phyloP scores from a whole-genome alignment of 2,329 filamentous ascomycete genomes.

The Penicillium nordicum region DNA sequence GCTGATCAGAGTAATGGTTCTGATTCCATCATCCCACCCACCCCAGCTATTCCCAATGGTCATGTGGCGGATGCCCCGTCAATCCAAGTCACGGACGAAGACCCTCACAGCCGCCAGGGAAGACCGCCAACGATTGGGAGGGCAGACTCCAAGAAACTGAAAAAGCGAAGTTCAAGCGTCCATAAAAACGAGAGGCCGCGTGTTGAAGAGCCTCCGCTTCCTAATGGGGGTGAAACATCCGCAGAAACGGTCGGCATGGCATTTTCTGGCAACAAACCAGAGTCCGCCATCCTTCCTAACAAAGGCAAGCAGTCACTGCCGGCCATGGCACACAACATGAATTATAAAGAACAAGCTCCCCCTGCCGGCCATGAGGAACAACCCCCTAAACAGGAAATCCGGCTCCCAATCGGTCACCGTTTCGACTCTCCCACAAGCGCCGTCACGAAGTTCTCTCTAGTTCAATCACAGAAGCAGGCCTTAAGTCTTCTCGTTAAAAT shows the following conservation, averaged over 20 bases:
- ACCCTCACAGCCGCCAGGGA: slow-evolving; percentile 31
- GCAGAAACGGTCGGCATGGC: slow-evolving; percentile 30
- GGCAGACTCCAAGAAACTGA: slow-evolving; percentile 35
- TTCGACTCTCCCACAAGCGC: slow-evolving; percentile 41
- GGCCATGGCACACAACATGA: slow-evolving; percentile 38
- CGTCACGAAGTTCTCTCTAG: slow-evolving; percentile 49
- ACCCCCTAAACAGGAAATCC: slow-evolving; percentile 41
- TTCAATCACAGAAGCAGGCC: slow-evolving; percentile 54
- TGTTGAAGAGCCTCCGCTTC: slow-evolving; percentile 21
- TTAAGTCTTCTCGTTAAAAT: slow-evolving; percentile 66
- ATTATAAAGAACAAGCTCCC: slow-evolving; percentile 32
- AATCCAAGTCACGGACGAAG: slow-evolving; percentile 73
- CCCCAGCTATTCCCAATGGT: slow-evolving; percentile 25
- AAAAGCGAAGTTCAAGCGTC: slow-evolving; percentile 33
- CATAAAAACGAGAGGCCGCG: slow-evolving; percentile 24
- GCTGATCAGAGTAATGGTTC: slow-evolving; percentile 38
- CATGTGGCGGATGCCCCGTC: slow-evolving; percentile 53
- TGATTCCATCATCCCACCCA: slow-evolving; percentile 18
- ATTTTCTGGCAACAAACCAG: slow-evolving; percentile 24
- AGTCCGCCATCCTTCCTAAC: slow-evolving; percentile 19
- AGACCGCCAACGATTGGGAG: slow-evolving; percentile 27
- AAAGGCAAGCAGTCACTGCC: slow-evolving; percentile 33
- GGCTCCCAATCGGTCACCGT: slow-evolving; percentile 35
- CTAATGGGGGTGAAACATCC: slow-evolving; percentile 22
- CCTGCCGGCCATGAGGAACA: slow-evolving; percentile 43